Conservation (phyloP, 2,329 filamentous ascomycete genomes). For the Aspergillus intermedius region DNA sequence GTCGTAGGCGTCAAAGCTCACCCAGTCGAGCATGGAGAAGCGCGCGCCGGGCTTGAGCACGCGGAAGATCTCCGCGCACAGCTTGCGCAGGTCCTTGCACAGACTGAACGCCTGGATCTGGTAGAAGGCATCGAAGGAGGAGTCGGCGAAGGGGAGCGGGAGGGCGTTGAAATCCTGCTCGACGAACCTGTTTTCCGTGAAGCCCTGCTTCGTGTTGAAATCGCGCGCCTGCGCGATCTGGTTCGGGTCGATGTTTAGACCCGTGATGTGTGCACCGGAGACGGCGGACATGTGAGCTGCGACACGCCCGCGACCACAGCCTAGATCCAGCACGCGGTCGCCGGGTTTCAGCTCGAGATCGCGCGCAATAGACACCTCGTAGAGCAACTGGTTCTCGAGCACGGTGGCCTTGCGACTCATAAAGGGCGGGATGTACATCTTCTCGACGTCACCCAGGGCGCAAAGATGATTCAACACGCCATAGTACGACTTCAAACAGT, state of each 20-base stretch:
- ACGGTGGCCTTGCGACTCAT: slow-evolving; percentile 48
- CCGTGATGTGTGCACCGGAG: slow-evolving; percentile 44
- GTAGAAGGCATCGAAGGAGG: slow-evolving; percentile 48
- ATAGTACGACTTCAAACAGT: slow-evolving; percentile 49
- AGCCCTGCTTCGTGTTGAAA: slow-evolving; percentile 41
- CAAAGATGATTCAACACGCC: slow-evolving; percentile 51
- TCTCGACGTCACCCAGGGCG: slow-evolving; percentile 51
- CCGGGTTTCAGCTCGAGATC: slow-evolving; percentile 43
- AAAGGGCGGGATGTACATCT: slow-evolving; percentile 53
- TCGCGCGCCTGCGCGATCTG: slow-evolving; percentile 43
- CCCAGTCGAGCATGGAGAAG: slow-evolving; percentile 49
- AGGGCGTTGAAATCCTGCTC: slow-evolving; percentile 48
- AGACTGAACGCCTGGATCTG: slow-evolving; percentile 54
- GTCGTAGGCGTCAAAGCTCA: slow-evolving; percentile 47
- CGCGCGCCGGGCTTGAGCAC: slow-evolving; percentile 47
- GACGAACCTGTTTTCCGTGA: slow-evolving; percentile 42
- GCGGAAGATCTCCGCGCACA: slow-evolving; percentile 46
- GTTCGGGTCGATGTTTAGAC: slow-evolving; percentile 51
- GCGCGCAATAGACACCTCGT: slow-evolving; percentile 46
- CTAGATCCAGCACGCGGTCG: slow-evolving; percentile 46
- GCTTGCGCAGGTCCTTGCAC: slow-evolving; percentile 43
- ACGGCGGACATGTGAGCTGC: slow-evolving; percentile 49
- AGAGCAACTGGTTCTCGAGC: slow-evolving; percentile 48
- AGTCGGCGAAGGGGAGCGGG: slow-evolving; percentile 46
- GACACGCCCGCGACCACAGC: slow-evolving; percentile 49